phyloP scores from a whole-genome alignment of 2,329 filamentous ascomycete genomes.

The Sclerotinia glacialis region DNA sequence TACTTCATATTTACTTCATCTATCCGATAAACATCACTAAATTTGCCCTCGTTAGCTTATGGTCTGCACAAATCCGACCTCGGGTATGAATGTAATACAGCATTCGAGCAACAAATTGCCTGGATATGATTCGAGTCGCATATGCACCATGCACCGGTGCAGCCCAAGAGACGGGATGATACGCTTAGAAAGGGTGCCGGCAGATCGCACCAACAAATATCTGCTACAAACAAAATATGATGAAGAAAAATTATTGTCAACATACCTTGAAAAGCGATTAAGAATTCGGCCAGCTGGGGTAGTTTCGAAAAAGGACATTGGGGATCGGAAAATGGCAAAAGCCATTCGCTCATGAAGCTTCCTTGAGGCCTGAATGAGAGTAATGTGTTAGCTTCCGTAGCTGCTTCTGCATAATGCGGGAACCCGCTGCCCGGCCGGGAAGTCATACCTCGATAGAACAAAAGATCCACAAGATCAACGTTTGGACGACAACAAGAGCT shows the following conservation, averaged over 20 bases:
- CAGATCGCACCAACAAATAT: neutral
- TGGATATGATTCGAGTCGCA: constrained; percentile 18
- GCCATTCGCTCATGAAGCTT: constrained; percentile 98
- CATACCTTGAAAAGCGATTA: constrained; percentile 89
- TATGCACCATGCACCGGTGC: constrained; percentile 2
- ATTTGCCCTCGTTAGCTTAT: constrained; percentile 14
- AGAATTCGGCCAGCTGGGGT: constrained; percentile 77
- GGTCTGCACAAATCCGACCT: constrained; percentile 2
- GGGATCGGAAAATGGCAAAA: constrained; percentile 92
- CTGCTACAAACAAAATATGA: neutral
- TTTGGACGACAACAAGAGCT: constrained; percentile 82
- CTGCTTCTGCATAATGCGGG: constrained; percentile 27
- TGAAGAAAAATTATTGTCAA: constrained; percentile 23
- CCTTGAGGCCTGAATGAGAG: constrained; percentile 66
- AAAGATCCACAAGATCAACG: constrained; percentile 96
- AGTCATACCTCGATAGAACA: constrained; percentile 89
- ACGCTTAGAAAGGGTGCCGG: neutral
- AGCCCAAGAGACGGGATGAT: neutral
- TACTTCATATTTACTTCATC: constrained; percentile 35
- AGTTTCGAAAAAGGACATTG: constrained; percentile 98
- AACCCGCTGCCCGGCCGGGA: constrained; percentile 24
- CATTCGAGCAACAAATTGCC: constrained; percentile 1
- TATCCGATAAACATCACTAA: constrained; percentile 52
- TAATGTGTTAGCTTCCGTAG: constrained; percentile 30
- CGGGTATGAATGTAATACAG: constrained; percentile 12